A percentile compares a stretch with the other conserved stretches of the same genome.
Evolutionary conservation across 2,329 filamentous ascomycete species (phyloP).

Genomic region (Tolypocladium pustulatum): DNA sequence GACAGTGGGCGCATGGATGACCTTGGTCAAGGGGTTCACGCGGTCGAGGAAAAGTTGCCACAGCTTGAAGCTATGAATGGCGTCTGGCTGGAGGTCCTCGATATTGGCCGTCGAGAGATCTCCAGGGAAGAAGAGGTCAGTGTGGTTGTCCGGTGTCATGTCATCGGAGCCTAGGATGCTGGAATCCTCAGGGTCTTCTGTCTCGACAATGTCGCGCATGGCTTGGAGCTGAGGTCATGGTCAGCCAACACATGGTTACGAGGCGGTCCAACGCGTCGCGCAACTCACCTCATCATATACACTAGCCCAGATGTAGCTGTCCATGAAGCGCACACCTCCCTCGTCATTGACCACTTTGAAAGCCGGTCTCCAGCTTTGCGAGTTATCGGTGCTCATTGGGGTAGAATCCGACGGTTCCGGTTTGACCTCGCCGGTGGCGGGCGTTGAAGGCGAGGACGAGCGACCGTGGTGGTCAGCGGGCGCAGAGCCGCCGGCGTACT

Average conservation of each 20-base stretch:
- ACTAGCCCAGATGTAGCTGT: slow-evolving; percentile 42
- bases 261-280: too few species aligned
- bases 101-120: slow-evolving; percentile 27
- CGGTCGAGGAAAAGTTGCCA: slow-evolving; percentile 69
- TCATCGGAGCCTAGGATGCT: slow-evolving; percentile 37
- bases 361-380: slow-evolving; percentile 29
- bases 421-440: slow-evolving; percentile 8
- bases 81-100: slow-evolving; percentile 50
- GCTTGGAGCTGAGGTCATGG: slow-evolving; percentile 34
- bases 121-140: slow-evolving; percentile 36
- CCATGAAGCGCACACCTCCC: slow-evolving; percentile 45
- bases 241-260: not conserved
- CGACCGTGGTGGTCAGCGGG: slow-evolving; percentile 12
- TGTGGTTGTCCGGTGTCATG: slow-evolving; percentile 39
- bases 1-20: slow-evolving; percentile 60
- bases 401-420: slow-evolving; percentile 15
- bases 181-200: slow-evolving; percentile 35
- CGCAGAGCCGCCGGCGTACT: slow-evolving; percentile 35
- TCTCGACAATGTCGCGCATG: slow-evolving; percentile 48
- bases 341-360: slow-evolving; percentile 47
- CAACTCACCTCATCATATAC: slow-evolving; percentile 44
- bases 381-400: slow-evolving; percentile 16
- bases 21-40: slow-evolving; percentile 63
- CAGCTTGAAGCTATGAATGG: slow-evolving; percentile 55
- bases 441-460: slow-evolving; percentile 3